Percentiles rank a stretch among this genome's conserved stretches.
These are phyloP conservation scores for Pseudozyma hubeiensis DNA, from an alignment of 1,284 basidiomycete species.

Conservation along the genomic window DNA sequence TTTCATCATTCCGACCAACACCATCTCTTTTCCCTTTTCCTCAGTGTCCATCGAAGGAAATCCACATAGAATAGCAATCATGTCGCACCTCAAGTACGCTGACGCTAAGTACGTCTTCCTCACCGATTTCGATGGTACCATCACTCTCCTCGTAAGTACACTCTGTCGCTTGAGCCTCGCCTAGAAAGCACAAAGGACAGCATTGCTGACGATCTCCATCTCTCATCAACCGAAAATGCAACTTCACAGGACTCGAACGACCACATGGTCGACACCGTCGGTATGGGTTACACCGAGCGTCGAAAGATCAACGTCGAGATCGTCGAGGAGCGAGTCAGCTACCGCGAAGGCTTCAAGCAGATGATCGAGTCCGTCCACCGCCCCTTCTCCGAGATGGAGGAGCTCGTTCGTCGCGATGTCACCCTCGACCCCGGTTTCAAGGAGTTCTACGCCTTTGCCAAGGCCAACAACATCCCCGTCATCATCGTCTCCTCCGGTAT, in stretches of 20 bases:
- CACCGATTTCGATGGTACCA: slow-evolving; percentile 67
- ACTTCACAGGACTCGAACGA: slow-evolving; percentile 62
- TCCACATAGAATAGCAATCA: slow-evolving; percentile 8
- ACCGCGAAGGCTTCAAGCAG: slow-evolving; percentile 66
- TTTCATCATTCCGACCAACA: slow-evolving; percentile 1
- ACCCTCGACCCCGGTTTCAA: slow-evolving; percentile 68
- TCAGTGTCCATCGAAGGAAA: neutral
- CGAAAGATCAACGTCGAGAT: slow-evolving; percentile 68
- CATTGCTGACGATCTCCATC: neutral
- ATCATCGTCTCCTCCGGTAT: slow-evolving; percentile 68
- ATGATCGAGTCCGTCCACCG: slow-evolving; percentile 66
- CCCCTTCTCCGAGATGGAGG: slow-evolving; percentile 65
- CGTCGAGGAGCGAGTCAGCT: slow-evolving; percentile 61
- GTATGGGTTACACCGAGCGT: slow-evolving; percentile 68
- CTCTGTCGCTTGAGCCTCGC: neutral
- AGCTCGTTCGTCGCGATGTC: slow-evolving; percentile 64
- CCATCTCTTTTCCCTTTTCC: slow-evolving; percentile 6
- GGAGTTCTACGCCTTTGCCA: slow-evolving; percentile 67
- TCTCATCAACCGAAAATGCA: neutral
- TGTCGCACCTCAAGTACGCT: slow-evolving; percentile 63
- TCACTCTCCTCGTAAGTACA: slow-evolving; percentile 56
- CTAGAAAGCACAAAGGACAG: neutral
- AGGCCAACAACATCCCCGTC: slow-evolving; percentile 66
- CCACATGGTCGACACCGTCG: slow-evolving; percentile 68
- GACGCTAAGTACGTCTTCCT: slow-evolving; percentile 66